Conservation (phyloP, 208 protist species). For the Leishmania lainsoni region DNA sequence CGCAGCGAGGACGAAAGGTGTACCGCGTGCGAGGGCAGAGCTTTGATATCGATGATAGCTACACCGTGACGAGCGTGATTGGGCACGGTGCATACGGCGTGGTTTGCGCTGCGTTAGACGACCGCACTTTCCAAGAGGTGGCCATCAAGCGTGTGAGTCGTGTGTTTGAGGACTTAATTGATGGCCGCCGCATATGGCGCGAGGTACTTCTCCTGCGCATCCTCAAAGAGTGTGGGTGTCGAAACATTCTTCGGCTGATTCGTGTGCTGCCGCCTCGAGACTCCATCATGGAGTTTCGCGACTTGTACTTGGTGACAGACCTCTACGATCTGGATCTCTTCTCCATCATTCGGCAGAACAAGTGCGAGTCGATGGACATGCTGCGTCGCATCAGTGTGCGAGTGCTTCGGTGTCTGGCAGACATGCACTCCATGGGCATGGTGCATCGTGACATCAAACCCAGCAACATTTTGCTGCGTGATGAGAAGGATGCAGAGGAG, state of each 20-base stretch:
- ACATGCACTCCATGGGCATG: slow-evolving; percentile 96
- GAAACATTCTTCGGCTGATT: slow-evolving; percentile 90
- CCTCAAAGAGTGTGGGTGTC: slow-evolving; percentile 90
- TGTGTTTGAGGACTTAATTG: slow-evolving; percentile 95
- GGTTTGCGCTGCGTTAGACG: slow-evolving; percentile 85
- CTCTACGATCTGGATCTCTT: slow-evolving; percentile 96
- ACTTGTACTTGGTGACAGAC: slow-evolving; percentile 91
- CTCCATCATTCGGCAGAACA: slow-evolving; percentile 63
- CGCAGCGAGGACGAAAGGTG: slow-evolving; percentile 81
- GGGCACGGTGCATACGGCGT: slow-evolving; percentile 92
- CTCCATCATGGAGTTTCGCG: slow-evolving; percentile 70
- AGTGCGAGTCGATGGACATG: slow-evolving; percentile 69
- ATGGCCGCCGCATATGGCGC: slow-evolving; percentile 96
- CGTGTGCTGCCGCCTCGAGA: slow-evolving; percentile 77
- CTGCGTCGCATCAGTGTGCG: slow-evolving; percentile 96
- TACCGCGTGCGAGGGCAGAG: slow-evolving; percentile 83
- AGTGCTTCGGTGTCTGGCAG: slow-evolving; percentile 94
- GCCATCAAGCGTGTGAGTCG: slow-evolving; percentile 98
- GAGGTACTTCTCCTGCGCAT: slow-evolving; percentile 95
- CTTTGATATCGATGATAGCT: slow-evolving; percentile 89
- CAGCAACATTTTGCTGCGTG: slow-evolving; percentile 94
- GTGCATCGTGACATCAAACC: slow-evolving; percentile 97
- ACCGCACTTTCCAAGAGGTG: slow-evolving; percentile 82
- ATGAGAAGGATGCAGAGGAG: slow-evolving; percentile 76
- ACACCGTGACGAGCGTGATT: slow-evolving; percentile 85